phyloP scores from a whole-genome alignment of 805 yeast species.

The Hanseniaspora valbyensis region DNA sequence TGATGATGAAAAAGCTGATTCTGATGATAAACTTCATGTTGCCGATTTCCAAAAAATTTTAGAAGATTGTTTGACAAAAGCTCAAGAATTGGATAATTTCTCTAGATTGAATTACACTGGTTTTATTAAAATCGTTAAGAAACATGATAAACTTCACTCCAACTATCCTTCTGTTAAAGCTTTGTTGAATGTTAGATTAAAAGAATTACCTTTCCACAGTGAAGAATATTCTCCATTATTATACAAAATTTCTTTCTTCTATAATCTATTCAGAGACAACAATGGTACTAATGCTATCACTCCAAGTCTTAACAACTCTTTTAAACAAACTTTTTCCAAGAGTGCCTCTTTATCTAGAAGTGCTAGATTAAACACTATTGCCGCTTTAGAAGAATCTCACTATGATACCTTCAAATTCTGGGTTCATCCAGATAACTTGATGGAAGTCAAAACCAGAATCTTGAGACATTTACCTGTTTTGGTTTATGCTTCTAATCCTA shows the following conservation, averaged over 20 bases:
- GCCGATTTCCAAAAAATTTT: slow-evolving; percentile 51
- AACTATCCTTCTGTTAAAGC: slow-evolving; percentile 78
- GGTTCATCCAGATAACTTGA: slow-evolving; percentile 92
- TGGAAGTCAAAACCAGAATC: slow-evolving; percentile 95
- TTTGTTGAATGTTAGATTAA: slow-evolving; percentile 73
- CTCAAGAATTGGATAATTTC: slow-evolving; percentile 82
- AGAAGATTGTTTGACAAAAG: slow-evolving; percentile 60
- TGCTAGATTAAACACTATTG: slow-evolving; percentile 28
- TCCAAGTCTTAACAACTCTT: slow-evolving; percentile 21
- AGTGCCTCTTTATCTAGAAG: slow-evolving; percentile 31
- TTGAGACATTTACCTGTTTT: slow-evolving; percentile 87
- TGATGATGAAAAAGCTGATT: slow-evolving; percentile 36
- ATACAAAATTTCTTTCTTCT: slow-evolving; percentile 69
- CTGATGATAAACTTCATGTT: slow-evolving; percentile 41
- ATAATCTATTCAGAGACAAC: slow-evolving; percentile 67
- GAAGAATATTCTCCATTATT: slow-evolving; percentile 91
- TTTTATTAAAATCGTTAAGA: slow-evolving; percentile 84
- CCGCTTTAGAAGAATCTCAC: slow-evolving; percentile 28
- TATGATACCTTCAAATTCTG: slow-evolving; percentile 75
- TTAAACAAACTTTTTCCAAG: slow-evolving; percentile 24
- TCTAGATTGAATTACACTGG: slow-evolving; percentile 91
- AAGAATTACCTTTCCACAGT: slow-evolving; percentile 78
- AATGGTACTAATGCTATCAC: slow-evolving; percentile 32
- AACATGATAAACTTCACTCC: slow-evolving; percentile 85
- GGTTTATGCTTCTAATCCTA: slow-evolving; percentile 44